Percentiles rank a stretch among this genome's conserved stretches.
Conservation (phyloP, 352 stramenopile genomes). For the Phytopythium vexans region DNA sequence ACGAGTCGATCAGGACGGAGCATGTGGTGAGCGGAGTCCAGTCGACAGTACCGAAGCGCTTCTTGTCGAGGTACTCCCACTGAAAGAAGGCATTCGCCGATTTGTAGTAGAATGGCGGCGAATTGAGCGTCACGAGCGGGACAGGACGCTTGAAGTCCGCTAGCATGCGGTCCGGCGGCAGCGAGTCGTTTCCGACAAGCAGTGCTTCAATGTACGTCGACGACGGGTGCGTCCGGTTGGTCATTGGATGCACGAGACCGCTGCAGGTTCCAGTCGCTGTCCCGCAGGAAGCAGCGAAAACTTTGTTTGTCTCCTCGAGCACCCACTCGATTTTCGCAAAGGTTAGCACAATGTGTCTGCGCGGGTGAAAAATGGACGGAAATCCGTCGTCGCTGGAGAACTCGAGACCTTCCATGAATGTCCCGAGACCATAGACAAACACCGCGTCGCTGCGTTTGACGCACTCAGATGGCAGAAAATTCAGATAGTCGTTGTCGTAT, state of each 20-base stretch:
- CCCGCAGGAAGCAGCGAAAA: constrained; percentile 25
- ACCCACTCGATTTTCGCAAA: constrained; percentile 34
- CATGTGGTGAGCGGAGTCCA: constrained; percentile 14
- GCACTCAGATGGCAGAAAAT: constrained; percentile 26
- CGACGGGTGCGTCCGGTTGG: constrained; percentile 6
- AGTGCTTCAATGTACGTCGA: constrained; percentile 13
- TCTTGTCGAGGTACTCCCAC: constrained; percentile 24
- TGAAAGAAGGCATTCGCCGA: constrained; percentile 12
- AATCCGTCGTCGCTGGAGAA: constrained; percentile 7
- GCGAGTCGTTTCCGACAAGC: constrained; percentile 19
- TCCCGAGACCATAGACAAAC: constrained; percentile 30
- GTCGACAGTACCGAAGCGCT: constrained; percentile 1
- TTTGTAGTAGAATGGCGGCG: constrained; percentile 19
- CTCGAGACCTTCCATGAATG: constrained; percentile 22
- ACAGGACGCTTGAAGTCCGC: constrained; percentile 22
- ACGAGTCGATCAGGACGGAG: constrained; percentile 48
- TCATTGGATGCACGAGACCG: constrained; percentile 22
- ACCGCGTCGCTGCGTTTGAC: constrained; percentile 15
- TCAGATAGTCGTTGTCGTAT: constrained; percentile 30
- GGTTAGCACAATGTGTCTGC: constrained; percentile 27
- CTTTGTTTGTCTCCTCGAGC: constrained; percentile 18
- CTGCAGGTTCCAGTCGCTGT: constrained; percentile 13
- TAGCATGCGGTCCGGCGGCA: constrained; percentile 11
- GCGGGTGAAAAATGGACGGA: constrained; percentile 18
- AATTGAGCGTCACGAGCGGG: constrained; percentile 25